These are phyloP conservation scores for Picea abies DNA, from an alignment of 83 land plant species.

Conservation along the genomic window DNA sequence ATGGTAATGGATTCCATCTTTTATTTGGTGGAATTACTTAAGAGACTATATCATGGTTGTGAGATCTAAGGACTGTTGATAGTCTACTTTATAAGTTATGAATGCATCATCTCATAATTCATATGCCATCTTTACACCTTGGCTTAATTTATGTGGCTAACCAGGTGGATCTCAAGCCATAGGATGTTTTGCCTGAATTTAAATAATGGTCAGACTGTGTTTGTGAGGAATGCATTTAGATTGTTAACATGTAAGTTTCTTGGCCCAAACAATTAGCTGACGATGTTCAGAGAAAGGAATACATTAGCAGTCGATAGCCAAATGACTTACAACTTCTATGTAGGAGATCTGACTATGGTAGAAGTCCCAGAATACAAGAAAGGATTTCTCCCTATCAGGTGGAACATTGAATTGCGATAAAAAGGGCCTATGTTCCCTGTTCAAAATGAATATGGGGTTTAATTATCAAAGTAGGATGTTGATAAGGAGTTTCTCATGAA, in stretches of 20 bases:
- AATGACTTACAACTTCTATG: too few species aligned
- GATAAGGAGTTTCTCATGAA: background rate
- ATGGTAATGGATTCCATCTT: too few species aligned
- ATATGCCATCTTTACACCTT: too few species aligned
- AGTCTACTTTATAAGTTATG: too few species aligned
- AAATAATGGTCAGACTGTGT: background rate
- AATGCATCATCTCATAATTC: too few species aligned
- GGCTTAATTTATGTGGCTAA: background rate
- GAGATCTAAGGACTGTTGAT: too few species aligned
- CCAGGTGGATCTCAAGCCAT: background rate
- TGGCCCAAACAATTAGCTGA: background rate
- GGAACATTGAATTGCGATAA: background rate
- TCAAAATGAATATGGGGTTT: background rate
- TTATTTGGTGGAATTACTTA: too few species aligned
- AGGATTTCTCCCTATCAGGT: background rate
- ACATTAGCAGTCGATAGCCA: background rate
- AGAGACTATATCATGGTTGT: too few species aligned
- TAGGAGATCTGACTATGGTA: too few species aligned
- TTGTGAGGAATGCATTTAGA: background rate
- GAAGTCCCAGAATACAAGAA: background rate
- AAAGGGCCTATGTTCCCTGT: background rate
- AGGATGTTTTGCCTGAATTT: background rate
- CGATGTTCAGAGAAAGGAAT: background rate
- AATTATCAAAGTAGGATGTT: background rate
- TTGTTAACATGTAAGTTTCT: background rate